Evolutionary conservation across 2,329 filamentous ascomycete genomes (phyloP).

Genomic region (Xylaria arbuscula): DNA sequence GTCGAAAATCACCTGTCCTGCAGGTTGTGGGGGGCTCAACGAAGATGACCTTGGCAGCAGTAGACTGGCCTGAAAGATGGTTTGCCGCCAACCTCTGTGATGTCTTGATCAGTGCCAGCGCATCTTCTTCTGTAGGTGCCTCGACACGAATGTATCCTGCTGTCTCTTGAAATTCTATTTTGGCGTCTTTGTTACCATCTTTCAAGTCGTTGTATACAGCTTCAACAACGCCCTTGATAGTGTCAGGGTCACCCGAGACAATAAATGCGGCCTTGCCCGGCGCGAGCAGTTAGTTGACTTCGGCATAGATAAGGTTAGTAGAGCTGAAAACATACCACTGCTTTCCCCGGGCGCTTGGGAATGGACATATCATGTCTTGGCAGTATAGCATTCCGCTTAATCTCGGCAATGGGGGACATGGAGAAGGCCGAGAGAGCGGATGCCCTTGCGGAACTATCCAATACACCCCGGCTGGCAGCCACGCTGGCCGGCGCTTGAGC

Average conservation of each 20-base stretch:
- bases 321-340: conserved; percentile 24
- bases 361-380: not conserved
- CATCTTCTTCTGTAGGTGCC: conserved; percentile 34
- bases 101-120: conserved; percentile 33
- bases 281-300: conserved; percentile 13
- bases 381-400: not conserved
- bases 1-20: conserved; percentile 21
- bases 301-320: too few species aligned
- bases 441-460: not conserved
- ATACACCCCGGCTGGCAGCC: not conserved
- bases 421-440: not conserved
- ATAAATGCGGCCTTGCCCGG: conserved; percentile 30
- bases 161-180: conserved; percentile 31
- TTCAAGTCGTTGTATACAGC: conserved; percentile 52
- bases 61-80: conserved; percentile 29
- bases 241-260: conserved; percentile 15
- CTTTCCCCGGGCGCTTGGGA: not conserved
- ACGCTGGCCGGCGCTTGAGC: not conserved
- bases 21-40: conserved; percentile 41
- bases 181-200: conserved; percentile 53
- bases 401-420: conserved; percentile 14
- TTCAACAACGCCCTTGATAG: conserved; percentile 14
- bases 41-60: conserved; percentile 32
- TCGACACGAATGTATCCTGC: conserved; percentile 36
- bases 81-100: conserved; percentile 33